Evolutionary conservation across 2,329 filamentous ascomycete species (phyloP).

Genomic region (Zymoseptoria crescenta): DNA sequence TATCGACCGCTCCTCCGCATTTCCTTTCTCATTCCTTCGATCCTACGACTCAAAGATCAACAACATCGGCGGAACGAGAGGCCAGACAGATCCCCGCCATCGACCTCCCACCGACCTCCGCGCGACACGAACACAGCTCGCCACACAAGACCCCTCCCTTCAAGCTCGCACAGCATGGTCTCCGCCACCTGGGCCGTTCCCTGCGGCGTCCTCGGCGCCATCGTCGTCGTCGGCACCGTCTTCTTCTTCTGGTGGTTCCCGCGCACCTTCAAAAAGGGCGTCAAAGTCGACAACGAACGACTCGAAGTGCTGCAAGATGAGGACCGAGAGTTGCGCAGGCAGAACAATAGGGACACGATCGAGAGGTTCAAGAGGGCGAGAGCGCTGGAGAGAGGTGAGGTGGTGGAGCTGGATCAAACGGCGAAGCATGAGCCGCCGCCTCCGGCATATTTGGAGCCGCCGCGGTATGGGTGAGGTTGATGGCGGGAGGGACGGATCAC

Average conservation of each 20-base stretch:
- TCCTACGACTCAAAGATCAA: too few relatives aligned
- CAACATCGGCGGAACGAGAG: too few relatives aligned
- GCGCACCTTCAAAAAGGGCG: slow-evolving; percentile 17
- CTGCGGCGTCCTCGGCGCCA: slow-evolving; percentile 20
- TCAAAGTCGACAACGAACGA: slow-evolving; percentile 13
- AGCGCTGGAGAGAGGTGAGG: slow-evolving; percentile 12
- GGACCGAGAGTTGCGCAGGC: slow-evolving; percentile 10
- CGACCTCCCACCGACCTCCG: too few relatives aligned
- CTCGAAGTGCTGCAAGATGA: slow-evolving; percentile 9
- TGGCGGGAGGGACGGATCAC: too few relatives aligned
- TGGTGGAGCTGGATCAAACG: slow-evolving; percentile 1
- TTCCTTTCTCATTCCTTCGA: too few relatives aligned
- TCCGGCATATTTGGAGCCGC: background rate
- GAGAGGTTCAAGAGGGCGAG: slow-evolving; percentile 13
- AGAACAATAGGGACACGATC: slow-evolving; percentile 13
- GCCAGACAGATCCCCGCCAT: too few relatives aligned
- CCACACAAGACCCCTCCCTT: background rate
- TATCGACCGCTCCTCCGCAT: too few relatives aligned
- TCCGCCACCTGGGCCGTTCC: slow-evolving; percentile 19
- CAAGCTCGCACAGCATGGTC: slow-evolving; percentile 10
- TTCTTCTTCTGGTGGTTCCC: slow-evolving; percentile 27
- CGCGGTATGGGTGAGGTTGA: background rate
- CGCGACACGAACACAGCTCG: too few relatives aligned
- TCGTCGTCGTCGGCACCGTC: slow-evolving; percentile 16
- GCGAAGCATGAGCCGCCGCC: background rate